Percentiles rank a stretch among this genome's conserved stretches.
These are phyloP conservation scores for Anethum foeniculum DNA, from an alignment of 140 eudicot genomes.

Conservation along the genomic window DNA sequence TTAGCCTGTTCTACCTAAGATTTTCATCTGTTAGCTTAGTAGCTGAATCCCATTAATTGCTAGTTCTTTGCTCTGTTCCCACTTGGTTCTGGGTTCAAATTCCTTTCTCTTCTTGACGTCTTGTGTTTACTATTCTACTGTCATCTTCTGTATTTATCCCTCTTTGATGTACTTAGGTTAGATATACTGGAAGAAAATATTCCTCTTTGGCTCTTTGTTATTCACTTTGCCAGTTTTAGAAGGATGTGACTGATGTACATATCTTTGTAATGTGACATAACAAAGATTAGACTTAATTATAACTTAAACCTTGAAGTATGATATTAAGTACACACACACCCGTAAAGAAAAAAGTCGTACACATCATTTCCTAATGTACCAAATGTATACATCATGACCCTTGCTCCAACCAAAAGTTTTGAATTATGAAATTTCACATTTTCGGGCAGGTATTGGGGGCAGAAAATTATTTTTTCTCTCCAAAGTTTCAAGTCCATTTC, in stretches of 20 bases:
- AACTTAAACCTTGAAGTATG: no score
- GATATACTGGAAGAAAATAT: not conserved
- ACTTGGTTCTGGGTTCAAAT: not conserved
- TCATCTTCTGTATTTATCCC: not conserved
- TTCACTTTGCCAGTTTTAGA: not conserved
- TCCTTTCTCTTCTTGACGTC: not conserved
- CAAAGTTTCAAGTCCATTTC: no score
- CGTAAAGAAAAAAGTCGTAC: no score
- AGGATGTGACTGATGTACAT: not conserved
- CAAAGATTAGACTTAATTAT: no score
- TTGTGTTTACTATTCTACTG: not conserved
- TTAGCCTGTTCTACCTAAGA: not conserved
- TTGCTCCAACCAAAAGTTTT: no score
- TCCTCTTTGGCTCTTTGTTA: not conserved
- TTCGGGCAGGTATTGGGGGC: no score
- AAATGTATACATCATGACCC: no score
- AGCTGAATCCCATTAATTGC: not conserved
- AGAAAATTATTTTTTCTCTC: no score
- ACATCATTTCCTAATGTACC: no score
- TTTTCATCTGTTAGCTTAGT: not conserved
- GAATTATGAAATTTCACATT: no score
- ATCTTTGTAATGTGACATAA: not conserved
- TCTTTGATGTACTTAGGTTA: not conserved
- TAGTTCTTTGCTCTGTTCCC: not conserved
- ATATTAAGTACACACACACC: no score